These are phyloP conservation scores for Jackrogersella multiformis DNA, from an alignment of 495 filamentous ascomycete species.

Conservation along the genomic window DNA sequence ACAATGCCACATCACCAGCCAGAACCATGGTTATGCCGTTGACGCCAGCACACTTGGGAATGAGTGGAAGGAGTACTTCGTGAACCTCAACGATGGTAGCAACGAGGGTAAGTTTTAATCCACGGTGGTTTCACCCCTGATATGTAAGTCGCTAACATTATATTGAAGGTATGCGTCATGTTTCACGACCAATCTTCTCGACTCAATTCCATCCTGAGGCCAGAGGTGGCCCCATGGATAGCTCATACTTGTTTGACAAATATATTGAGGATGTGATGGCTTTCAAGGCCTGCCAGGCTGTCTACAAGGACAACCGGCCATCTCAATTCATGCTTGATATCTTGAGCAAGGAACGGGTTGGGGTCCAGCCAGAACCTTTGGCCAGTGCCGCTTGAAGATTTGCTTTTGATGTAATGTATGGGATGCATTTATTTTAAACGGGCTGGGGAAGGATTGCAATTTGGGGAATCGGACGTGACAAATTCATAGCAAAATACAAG, in stretches of 20 bases:
- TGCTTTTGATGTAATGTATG: constrained; percentile 6
- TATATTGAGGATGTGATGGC: constrained; percentile 88
- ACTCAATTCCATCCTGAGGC: constrained; percentile 99
- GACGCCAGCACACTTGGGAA: constrained; percentile 81
- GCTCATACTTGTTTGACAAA: constrained; percentile 92
- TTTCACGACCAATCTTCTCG: constrained; percentile 94
- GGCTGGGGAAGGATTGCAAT: not conserved
- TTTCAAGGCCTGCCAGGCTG: constrained; percentile 83
- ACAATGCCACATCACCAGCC: constrained; percentile 96
- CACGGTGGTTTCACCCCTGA: not conserved
- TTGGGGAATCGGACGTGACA: not conserved
- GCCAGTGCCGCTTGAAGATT: constrained; percentile 50
- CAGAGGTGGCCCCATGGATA: constrained; percentile 94
- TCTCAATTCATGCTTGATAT: constrained; percentile 89
- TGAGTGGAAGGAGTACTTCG: constrained; percentile 97
- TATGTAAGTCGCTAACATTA: constrained; percentile 35
- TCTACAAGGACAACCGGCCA: constrained; percentile 80
- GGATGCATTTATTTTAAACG: constrained; percentile 7
- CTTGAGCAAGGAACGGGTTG: constrained; percentile 91
- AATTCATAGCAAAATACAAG: not conserved
- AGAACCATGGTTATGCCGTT: constrained; percentile 99
- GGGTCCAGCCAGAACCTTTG: constrained; percentile 74
- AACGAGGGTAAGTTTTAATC: constrained; percentile 74
- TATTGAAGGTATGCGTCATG: constrained; percentile 91
- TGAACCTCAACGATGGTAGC: constrained; percentile 94